Evolutionary conservation across 163 green algal species (phyloP).

Genomic region (Chlamydomonas reinhardtii): DNA sequence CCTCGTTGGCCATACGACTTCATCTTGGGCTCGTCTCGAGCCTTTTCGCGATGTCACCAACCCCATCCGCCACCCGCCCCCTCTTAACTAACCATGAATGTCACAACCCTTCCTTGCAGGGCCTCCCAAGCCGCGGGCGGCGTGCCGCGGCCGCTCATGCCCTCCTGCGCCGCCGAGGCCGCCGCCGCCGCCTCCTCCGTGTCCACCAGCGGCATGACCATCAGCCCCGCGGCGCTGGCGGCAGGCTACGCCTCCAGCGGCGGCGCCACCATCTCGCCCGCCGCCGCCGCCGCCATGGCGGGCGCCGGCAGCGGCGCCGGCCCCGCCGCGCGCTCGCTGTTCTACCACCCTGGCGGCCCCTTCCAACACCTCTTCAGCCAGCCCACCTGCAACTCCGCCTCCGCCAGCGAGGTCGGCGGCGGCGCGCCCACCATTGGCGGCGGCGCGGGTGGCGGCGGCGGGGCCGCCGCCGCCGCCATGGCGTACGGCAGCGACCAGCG

Average conservation of each 20-base stretch:
- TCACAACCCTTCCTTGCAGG: too few species aligned
- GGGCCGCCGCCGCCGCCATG: background rate
- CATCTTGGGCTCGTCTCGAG: too few species aligned
- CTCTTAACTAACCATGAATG: too few species aligned
- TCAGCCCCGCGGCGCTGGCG: background rate
- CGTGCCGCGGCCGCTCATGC: background rate
- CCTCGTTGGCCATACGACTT: too few species aligned
- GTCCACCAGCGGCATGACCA: background rate
- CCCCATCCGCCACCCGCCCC: too few species aligned
- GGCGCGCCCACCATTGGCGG: background rate
- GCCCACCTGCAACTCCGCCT: constrained; percentile 35
- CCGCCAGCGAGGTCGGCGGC: constrained; percentile 12
- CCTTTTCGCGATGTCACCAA: too few species aligned
- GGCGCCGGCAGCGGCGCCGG: background rate
- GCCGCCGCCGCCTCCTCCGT: background rate
- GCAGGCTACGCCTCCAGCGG: background rate
- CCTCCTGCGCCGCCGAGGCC: background rate
- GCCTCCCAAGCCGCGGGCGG: too few species aligned
- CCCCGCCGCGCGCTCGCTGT: background rate
- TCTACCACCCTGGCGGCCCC: constrained; percentile 19
- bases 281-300: background rate
- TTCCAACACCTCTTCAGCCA: constrained; percentile 14
- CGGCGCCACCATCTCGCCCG: background rate
- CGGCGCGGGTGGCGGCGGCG: background rate
- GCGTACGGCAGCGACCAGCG: constrained; percentile 38